Evolutionary conservation across 1,284 basidiomycete species (phyloP), one percentile per base, ranked within the genome.

Genomic region (Cronartium ribicola): DNA sequence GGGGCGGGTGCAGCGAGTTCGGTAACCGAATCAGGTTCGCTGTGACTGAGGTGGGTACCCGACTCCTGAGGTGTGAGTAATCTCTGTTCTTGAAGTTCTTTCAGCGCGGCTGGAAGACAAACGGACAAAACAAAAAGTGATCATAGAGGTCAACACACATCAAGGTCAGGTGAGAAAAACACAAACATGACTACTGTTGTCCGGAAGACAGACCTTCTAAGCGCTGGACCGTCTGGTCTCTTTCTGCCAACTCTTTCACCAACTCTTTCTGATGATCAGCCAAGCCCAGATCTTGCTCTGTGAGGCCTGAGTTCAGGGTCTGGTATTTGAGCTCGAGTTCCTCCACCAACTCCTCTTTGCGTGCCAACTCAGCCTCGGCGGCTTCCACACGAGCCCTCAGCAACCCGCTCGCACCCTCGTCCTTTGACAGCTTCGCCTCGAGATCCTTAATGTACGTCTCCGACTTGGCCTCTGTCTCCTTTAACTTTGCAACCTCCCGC

Each of bases 371-470:
- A 88, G 85, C 68, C 95, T 97, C 94, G 62, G 96, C 85, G 40
- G 83, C 85, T 77, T 91, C 90, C 11, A 97, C 86, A 37, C 86
- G 88, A 51, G 85, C 85, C 43, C 88, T 86, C 3, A 97, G 84
- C 8, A 83, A 81, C 1, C 89, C 82, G 11, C 90, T 84, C 22
- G 88, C 89, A 77, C 91, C 88, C 77, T 96, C 92, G 1, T 90
- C 87, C 61, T 88, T 88, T 20, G 88, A 84, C 11, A 97, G 85
- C 37, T 91, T 89, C 62, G 85, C 84, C 81, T 98, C 95, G 22
- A 98, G 85, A 71, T 94, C 93, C n/a, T 87, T 84, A 75, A 98
- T 93, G 81, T 97, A 96, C 77, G 88, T 85, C 57, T 86, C 82
- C 10, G 89, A 89, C 70, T 89, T 86, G 0, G 84, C 83, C 77